Base-by-base conservation (phyloP, 2,329 filamentous ascomycete species). In the Monosporascus ibericus region DNA sequence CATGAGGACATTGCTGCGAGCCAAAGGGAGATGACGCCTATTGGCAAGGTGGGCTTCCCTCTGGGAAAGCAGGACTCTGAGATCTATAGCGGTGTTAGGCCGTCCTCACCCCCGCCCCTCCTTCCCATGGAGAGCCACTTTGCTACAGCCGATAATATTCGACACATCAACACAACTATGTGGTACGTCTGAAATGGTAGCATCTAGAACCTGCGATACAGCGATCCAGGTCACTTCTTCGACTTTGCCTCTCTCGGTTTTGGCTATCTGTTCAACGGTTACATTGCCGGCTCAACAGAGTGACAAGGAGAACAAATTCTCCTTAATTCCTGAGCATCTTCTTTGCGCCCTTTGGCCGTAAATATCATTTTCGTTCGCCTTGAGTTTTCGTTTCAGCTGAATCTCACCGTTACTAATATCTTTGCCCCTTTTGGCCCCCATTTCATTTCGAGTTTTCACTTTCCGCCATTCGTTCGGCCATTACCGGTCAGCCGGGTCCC, bases 1-100 rank as follows among this genome's bases (percentile, higher is more conserved):
- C 94, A 99, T 58, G 85, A 92, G 63, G 68, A 76, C 53, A 59
- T 73, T 3, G 64, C 72, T 0, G 66, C 74, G 0, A 78, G 74
- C 17, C 71, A 74, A 15, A 68, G 56, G 71, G 79, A 63, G 65
- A 74, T 74, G 48, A 22, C 20, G 11, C 66, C 69, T 48, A 59
- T 71, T 11, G 72, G 72, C 11, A 74, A 76, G 57, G 71, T 73
- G 14, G 63, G 63, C 1, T 59, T 62, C 44, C 65, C 65, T 6
- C 53, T 66, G 27, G 61, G 59, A n/a, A 68, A 68, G 55, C 47
- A 50, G 8, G 30, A 59, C 6, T 49, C 57, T 0, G 62, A 60
- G 14, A 56, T 60, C 14, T 63, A 61, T 24, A 38, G 55, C 2
- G 58, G 51, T 1, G 48, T 52, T 1, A 24, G 38, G 2, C 52